These are phyloP conservation scores for Heterobasidion irregulare DNA, from an alignment of 1,284 basidiomycete species.

Conservation along the genomic window DNA sequence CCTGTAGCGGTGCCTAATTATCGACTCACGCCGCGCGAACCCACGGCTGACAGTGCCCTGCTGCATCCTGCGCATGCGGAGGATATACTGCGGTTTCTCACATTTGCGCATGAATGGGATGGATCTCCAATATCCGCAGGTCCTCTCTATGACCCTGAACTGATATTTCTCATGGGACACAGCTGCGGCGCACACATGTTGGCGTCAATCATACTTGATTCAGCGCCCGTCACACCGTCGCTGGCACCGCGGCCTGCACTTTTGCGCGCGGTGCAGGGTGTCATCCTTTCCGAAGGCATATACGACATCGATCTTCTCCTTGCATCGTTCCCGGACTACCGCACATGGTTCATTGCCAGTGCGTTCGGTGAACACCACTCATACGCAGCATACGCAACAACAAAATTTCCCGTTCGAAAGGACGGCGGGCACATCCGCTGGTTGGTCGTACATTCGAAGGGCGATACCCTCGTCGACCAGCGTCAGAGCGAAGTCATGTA, in stretches of 20 bases:
- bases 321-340: constrained; percentile 52
- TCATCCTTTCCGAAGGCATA: constrained; percentile 66
- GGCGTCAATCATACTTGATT: constrained; percentile 54
- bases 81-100: constrained; percentile 54
- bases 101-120: constrained; percentile 39
- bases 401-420: constrained; percentile 28
- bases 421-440: constrained; percentile 37
- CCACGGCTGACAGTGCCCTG: constrained; percentile 22
- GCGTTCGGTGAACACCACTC: constrained; percentile 45
- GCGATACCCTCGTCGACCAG: constrained; percentile 61
- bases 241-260: constrained; percentile 41
- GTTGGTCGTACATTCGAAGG: constrained; percentile 66
- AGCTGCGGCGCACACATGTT: constrained; percentile 78
- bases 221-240: constrained; percentile 29
- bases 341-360: constrained; percentile 54
- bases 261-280: constrained; percentile 38
- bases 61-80: constrained; percentile 64
- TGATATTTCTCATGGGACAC: constrained; percentile 61
- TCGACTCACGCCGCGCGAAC: constrained; percentile 43
- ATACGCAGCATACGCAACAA: constrained; percentile 42
- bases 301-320: constrained; percentile 64
- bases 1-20: constrained; percentile 71
- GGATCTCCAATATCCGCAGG: constrained; percentile 19
- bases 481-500: constrained; percentile 54
- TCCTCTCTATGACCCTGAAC: constrained; percentile 28